Percentiles rank a stretch among this genome's conserved stretches.
phyloP scores from a whole-genome alignment of 2,329 filamentous ascomycete species.

The Thelonectria blattea region DNA sequence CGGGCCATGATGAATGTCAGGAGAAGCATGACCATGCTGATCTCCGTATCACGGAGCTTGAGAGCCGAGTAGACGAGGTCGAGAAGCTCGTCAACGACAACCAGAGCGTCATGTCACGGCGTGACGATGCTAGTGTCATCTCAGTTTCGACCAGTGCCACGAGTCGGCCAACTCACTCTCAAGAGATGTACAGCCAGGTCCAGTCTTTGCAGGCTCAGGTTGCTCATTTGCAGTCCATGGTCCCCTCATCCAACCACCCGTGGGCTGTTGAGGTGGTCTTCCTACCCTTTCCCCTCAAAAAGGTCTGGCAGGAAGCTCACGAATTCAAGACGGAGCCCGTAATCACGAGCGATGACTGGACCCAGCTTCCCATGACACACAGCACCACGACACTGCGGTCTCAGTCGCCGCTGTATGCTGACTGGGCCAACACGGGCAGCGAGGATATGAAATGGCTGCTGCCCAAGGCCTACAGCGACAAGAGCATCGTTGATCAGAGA shows the following conservation, averaged over 20 bases:
- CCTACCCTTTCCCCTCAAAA: conserved; percentile 69
- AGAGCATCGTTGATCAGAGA: conserved; percentile 69
- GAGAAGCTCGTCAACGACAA: conserved; percentile 60
- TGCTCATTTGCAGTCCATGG: conserved; percentile 61
- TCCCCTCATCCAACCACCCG: conserved; percentile 67
- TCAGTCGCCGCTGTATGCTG: conserved; percentile 54
- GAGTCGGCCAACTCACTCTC: conserved; percentile 47
- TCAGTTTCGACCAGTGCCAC: conserved; percentile 54
- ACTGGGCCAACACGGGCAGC: conserved; percentile 51
- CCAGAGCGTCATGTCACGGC: conserved; percentile 48
- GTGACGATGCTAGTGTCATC: conserved; percentile 54
- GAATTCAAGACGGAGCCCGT: conserved; percentile 53
- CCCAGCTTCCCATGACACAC: conserved; percentile 57
- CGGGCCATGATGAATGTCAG: conserved; percentile 71
- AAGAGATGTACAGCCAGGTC: conserved; percentile 58
- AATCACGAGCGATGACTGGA: conserved; percentile 58
- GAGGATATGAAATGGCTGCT: conserved; percentile 66
- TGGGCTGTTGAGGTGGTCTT: conserved; percentile 82
- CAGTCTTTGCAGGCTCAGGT: conserved; percentile 58
- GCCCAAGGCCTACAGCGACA: conserved; percentile 70
- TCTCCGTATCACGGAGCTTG: conserved; percentile 71
- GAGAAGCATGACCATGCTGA: conserved; percentile 72
- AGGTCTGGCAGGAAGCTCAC: conserved; percentile 58
- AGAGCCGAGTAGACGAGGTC: conserved; percentile 66
- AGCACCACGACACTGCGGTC: conserved; percentile 53